Percentiles rank a stretch among this genome's conserved stretches.
phyloP scores from a whole-genome alignment of 768 basidiomycete species.

The Suillus variegatus region DNA sequence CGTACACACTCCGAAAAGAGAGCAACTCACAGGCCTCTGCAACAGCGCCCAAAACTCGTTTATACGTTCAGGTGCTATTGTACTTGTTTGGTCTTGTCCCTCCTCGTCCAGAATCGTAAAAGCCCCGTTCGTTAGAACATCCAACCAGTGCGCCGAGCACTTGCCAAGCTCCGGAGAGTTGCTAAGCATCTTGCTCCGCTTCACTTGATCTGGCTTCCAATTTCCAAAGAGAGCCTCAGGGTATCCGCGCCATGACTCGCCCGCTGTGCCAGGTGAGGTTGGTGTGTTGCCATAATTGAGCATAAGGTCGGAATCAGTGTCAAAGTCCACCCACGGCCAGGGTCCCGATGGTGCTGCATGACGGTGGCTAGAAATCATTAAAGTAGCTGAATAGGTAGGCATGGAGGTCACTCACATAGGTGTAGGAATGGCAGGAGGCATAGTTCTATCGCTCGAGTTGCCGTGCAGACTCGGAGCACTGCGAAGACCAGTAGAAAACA shows the following conservation, averaged over 20 bases:
- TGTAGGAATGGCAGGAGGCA: conserved; percentile 1
- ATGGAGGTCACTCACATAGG: neutral
- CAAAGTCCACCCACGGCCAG: conserved; percentile 45
- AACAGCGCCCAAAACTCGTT: conserved; percentile 32
- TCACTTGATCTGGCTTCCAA: conserved; percentile 45
- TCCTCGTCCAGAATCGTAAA: conserved; percentile 18
- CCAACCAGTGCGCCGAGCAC: conserved; percentile 25
- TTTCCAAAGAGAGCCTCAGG: conserved; percentile 50
- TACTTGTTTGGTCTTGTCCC: conserved; percentile 6
- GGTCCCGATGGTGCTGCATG: conserved; percentile 42
- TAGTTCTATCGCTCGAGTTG: neutral
- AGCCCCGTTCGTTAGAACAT: conserved; percentile 19
- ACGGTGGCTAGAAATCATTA: conserved; percentile 24
- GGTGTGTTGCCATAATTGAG: neutral
- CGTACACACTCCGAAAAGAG: neutral
- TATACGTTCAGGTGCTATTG: conserved; percentile 20
- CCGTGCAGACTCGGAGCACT: neutral
- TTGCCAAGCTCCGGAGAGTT: conserved; percentile 16
- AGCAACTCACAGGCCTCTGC: conserved; percentile 22
- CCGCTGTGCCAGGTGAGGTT: neutral
- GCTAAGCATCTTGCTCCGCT: conserved; percentile 26
- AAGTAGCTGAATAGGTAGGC: neutral
- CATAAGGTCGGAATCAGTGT: conserved; percentile 21
- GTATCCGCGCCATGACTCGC: conserved; percentile 34
- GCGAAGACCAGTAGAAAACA: neutral